A percentile compares a stretch with the other conserved stretches of the same genome.
Evolutionary conservation across 306 rosid species (phyloP).

Genomic region (Pterocarpus macrocarpus): DNA sequence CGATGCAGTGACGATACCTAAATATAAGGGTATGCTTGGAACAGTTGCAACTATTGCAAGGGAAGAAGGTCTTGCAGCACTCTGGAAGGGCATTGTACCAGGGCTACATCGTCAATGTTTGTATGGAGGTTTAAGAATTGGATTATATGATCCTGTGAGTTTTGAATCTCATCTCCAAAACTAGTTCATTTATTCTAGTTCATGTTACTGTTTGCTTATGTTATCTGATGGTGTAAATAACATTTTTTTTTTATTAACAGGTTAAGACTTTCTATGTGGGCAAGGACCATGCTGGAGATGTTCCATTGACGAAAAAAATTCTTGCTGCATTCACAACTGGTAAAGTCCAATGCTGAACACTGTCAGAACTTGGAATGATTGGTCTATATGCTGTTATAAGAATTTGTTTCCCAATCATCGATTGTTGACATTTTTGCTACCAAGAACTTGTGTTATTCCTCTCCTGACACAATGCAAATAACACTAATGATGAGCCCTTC

Average conservation of each 20-base stretch:
- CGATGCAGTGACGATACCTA: constrained; percentile 73
- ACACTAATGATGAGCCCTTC: neutral
- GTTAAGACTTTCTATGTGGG: constrained; percentile 83
- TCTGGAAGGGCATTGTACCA: constrained; percentile 98
- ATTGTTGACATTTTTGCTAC: constrained; percentile 25
- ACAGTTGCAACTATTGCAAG: constrained; percentile 90
- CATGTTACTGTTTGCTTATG: constrained; percentile 29
- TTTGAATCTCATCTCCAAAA: constrained; percentile 13
- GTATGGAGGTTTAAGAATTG: constrained; percentile 95
- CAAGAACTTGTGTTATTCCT: constrained; percentile 23
- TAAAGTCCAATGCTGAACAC: constrained; percentile 50
- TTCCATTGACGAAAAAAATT: constrained; percentile 90
- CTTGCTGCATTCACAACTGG: constrained; percentile 96
- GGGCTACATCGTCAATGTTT: constrained; percentile 96
- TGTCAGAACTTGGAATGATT: constrained; percentile 2
- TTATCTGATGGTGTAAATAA: constrained; percentile 45
- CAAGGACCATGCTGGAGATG: constrained; percentile 84
- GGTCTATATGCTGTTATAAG: constrained; percentile 11
- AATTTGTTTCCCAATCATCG: constrained; percentile 27
- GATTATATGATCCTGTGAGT: constrained; percentile 95
- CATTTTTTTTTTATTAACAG: constrained; percentile 59
- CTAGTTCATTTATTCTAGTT: constrained; percentile 31
- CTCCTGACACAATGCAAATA: constrained; percentile 16
- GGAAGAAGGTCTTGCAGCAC: constrained; percentile 90
- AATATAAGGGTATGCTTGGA: constrained; percentile 95